These are phyloP conservation scores for Colletotrichum phormii DNA, from an alignment of 2,329 filamentous ascomycete species.

Conservation along the genomic window DNA sequence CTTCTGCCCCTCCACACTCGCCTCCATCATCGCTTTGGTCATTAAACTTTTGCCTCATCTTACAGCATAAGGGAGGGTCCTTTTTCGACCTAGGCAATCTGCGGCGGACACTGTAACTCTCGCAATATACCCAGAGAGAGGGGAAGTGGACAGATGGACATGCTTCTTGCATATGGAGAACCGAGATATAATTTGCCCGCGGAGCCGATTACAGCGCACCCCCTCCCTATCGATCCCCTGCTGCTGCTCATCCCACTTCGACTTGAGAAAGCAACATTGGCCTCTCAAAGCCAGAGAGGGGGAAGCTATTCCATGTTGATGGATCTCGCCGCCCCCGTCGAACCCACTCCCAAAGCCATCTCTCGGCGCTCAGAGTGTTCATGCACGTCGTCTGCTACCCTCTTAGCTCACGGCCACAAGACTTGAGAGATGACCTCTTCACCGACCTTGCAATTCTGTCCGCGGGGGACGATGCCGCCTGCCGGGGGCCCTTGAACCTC, in stretches of 20 bases:
- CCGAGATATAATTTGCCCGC: conserved; percentile 1
- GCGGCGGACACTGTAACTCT: neutral
- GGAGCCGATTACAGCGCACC: conserved; percentile 23
- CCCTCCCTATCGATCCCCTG: conserved; percentile 8
- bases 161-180: conserved; percentile 4
- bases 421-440: conserved; percentile 31
- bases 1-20: conserved; percentile 28
- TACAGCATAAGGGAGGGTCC: conserved; percentile 22
- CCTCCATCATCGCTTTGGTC: conserved; percentile 21
- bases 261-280: neutral
- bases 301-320: conserved; percentile 19
- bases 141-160: conserved; percentile 8
- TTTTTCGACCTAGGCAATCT: conserved; percentile 37
- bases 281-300: neutral
- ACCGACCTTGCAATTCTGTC: conserved; percentile 37
- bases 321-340: conserved; percentile 28
- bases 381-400: conserved; percentile 37
- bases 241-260: conserved; percentile 18
- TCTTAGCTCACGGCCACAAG: conserved; percentile 17
- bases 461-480: conserved; percentile 21
- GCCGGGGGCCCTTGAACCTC: conserved; percentile 7
- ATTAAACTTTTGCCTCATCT: conserved; percentile 25
- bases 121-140: conserved; percentile 7
- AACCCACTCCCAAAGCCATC: conserved; percentile 28
- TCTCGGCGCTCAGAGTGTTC: conserved; percentile 37